Base-by-base conservation (phyloP, 2,329 filamentous ascomycete genomes). In the Clarireedia homoeocarpa region DNA sequence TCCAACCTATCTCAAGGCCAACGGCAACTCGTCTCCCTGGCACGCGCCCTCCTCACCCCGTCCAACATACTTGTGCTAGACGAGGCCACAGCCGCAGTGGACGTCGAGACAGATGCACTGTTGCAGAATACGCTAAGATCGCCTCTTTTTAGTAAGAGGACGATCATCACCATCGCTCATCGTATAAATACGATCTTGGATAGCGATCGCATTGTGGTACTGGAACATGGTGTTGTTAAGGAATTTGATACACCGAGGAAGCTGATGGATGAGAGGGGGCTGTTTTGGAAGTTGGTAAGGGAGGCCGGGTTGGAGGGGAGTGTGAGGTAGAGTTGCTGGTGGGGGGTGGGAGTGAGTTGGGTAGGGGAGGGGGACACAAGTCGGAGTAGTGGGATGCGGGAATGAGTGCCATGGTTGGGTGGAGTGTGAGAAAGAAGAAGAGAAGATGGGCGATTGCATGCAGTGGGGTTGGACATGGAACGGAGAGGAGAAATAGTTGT, bases 121-220 rank as follows among this genome's bases (percentile, higher is more conserved):
- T 74, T 87, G 54, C 84, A 87, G 73, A 72, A 73, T 48, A 86
- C 84, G 26, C 74, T 86, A 55, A 78, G 83, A 36, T 80, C 80
- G 38, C 78, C 81, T 23, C 71, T 85, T 15, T 99, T 99, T 74
- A 80, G 85, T 59, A 90, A 96, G 72, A 84, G 90, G 53, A 99
- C 94, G 39, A 97, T 99, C 72, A 95, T 99, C 72, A 99, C 94
- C 1, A 96, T 99, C 67, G 94, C 94, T 26, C 94, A 99, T 75
- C 86, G 94, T 55, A 95, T 99, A 75, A 97, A 97, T 75, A 99
- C 94, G 10, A 97, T 99, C 66, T 80, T 99, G 30, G 84, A 87
- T 70, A 83, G 80, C 59, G 92, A 99, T 74, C 84, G 91, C 51
- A 94, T 99, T 60, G 85, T 99, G 38, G 94, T 99, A 50, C 81